phyloP scores from a whole-genome alignment of 2,329 filamentous ascomycete species.

The Aspergillus hiratsukae region DNA sequence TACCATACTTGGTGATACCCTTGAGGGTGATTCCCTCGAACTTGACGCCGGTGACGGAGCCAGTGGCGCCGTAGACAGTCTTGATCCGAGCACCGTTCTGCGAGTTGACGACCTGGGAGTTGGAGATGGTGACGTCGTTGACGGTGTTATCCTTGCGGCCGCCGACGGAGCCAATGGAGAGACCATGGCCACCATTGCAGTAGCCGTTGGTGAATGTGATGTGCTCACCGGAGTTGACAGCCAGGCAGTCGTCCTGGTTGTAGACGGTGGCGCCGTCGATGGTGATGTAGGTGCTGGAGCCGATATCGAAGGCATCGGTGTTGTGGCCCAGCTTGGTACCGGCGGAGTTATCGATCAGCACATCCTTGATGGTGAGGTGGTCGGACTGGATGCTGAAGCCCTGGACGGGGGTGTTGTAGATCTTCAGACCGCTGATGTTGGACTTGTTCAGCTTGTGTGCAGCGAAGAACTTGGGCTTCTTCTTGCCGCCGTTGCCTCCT shows the following conservation, averaged over 20 bases:
- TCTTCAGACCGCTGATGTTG: constrained; percentile 28
- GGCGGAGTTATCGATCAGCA: constrained; percentile 58
- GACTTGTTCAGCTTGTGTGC: constrained; percentile 35
- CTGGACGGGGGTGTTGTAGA: constrained; percentile 37
- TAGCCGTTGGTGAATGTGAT: constrained; percentile 27
- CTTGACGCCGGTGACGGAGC: constrained; percentile 49
- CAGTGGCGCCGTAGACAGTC: constrained; percentile 50
- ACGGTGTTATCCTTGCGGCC: constrained; percentile 55
- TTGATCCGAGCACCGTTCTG: constrained; percentile 58
- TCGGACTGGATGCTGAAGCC: constrained; percentile 43
- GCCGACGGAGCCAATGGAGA: constrained; percentile 58
- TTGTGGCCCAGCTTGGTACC: constrained; percentile 46
- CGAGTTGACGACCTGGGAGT: constrained; percentile 48
- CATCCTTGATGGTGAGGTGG: constrained; percentile 46
- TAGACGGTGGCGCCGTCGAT: constrained; percentile 50
- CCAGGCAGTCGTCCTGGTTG: constrained; percentile 59
- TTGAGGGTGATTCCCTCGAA: constrained; percentile 51
- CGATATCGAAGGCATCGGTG: constrained; percentile 45
- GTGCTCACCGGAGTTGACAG: constrained; percentile 52
- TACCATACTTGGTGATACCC: constrained; percentile 50
- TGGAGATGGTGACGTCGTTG: constrained; percentile 48
- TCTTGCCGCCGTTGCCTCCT: constrained; percentile 58
- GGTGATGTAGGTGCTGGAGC: constrained; percentile 43
- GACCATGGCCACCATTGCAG: constrained; percentile 44
- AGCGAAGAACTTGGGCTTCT: constrained; percentile 63